phyloP scores from a whole-genome alignment of 2,329 filamentous ascomycete genomes.

The Stemphylium beticola region DNA sequence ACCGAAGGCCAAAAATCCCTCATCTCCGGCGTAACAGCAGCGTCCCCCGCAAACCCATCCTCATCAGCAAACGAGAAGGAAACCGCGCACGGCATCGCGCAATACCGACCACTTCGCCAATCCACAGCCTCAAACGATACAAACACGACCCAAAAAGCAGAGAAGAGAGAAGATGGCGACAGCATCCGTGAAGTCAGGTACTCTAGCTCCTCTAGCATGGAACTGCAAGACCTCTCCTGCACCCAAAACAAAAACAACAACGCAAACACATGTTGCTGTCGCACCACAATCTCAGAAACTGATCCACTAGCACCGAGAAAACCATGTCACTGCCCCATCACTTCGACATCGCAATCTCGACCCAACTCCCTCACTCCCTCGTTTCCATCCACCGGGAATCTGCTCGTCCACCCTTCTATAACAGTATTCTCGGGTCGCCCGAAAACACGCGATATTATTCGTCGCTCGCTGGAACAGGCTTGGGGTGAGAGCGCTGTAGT shows the following conservation, averaged over 20 bases:
- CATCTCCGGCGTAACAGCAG: slow-evolving; percentile 30
- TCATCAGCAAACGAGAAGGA: neutral
- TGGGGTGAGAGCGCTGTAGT: slow-evolving; percentile 68
- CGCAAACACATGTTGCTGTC: slow-evolving; percentile 56
- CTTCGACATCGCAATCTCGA: neutral
- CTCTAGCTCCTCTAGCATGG: slow-evolving; percentile 6
- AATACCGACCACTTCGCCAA: slow-evolving; percentile 21
- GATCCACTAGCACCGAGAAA: slow-evolving; percentile 35
- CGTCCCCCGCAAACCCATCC: slow-evolving; percentile 17
- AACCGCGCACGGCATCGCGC: slow-evolving; percentile 23
- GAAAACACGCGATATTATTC: slow-evolving; percentile 58
- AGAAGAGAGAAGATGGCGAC: slow-evolving; percentile 7
- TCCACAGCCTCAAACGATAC: neutral
- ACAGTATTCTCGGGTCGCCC: slow-evolving; percentile 60
- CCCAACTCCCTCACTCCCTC: slow-evolving; percentile 16
- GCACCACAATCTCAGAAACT: slow-evolving; percentile 50
- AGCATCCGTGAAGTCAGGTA: slow-evolving; percentile 31
- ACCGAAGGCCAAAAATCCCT: slow-evolving; percentile 50
- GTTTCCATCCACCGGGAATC: slow-evolving; percentile 7
- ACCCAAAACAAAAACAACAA: slow-evolving; percentile 24
- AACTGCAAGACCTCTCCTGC: slow-evolving; percentile 33
- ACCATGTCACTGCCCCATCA: slow-evolving; percentile 25
- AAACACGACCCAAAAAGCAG: neutral
- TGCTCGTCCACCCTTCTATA: slow-evolving; percentile 42
- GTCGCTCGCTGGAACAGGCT: slow-evolving; percentile 63